phyloP scores from a whole-genome alignment of 2,329 filamentous ascomycete species.

The Ascochyta lentis region DNA sequence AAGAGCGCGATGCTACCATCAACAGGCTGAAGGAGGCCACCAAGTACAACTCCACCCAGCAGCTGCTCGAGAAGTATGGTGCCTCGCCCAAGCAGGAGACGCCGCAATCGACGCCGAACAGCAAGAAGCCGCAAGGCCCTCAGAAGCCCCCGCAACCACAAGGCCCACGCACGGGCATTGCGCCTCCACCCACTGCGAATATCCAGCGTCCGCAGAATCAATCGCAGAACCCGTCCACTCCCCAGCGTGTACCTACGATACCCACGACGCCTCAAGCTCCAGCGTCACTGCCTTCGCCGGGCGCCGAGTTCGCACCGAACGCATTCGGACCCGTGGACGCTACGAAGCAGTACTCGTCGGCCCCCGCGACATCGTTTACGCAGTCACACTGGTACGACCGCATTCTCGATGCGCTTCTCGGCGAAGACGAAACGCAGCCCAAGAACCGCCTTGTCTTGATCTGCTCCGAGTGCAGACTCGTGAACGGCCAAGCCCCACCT shows the following conservation, averaged over 20 bases:
- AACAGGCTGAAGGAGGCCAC: slow-evolving; percentile 94
- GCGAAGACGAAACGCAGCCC: slow-evolving; percentile 90
- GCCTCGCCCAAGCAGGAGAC: slow-evolving; percentile 57
- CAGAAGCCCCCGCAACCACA: slow-evolving; percentile 37
- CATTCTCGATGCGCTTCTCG: slow-evolving; percentile 87
- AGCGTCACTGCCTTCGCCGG: slow-evolving; percentile 32
- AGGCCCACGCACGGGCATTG: slow-evolving; percentile 59
- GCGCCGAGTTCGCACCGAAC: slow-evolving; percentile 77
- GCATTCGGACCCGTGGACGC: slow-evolving; percentile 58
- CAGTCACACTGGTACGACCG: slow-evolving; percentile 88
- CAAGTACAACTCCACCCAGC: slow-evolving; percentile 92
- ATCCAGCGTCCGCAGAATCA: slow-evolving; percentile 54
- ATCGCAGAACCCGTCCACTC: slow-evolving; percentile 39
- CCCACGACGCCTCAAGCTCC: slow-evolving; percentile 28
- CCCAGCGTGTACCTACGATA: slow-evolving; percentile 28
- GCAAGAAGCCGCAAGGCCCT: slow-evolving; percentile 41
- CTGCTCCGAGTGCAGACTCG: slow-evolving; percentile 79
- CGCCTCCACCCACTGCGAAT: slow-evolving; percentile 71
- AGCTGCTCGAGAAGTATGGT: slow-evolving; percentile 93
- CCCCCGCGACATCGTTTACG: slow-evolving; percentile 47
- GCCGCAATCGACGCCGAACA: slow-evolving; percentile 43
- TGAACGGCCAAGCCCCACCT: slow-evolving; percentile 95
- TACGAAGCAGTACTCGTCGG: slow-evolving; percentile 40
- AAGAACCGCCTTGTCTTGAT: slow-evolving; percentile 92
- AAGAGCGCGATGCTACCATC: slow-evolving; percentile 84